A percentile compares a stretch with the other conserved stretches of the same genome.
Evolutionary conservation across 2,329 filamentous ascomycete genomes (phyloP).

Genomic region (Epichloe sp.): DNA sequence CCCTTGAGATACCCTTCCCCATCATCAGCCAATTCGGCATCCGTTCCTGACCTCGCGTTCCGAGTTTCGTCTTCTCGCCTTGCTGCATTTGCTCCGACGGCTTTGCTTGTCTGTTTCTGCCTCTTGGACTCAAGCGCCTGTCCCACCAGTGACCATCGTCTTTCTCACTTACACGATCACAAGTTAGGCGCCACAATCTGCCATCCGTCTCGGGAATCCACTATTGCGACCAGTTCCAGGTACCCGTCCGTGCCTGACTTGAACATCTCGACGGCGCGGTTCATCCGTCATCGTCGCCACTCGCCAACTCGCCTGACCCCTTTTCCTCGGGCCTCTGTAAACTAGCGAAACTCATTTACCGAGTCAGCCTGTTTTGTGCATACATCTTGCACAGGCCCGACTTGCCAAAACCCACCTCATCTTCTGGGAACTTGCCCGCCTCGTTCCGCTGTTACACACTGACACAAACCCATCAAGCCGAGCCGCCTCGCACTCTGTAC

Average conservation of each 20-base stretch:
- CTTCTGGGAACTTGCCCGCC: conserved; percentile 1
- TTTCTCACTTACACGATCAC: conserved; percentile 3
- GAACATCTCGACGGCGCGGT: conserved; percentile 4
- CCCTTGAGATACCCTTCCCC: conserved; percentile 4
- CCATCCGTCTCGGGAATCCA: conserved; percentile 6
- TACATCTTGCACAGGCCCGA: background rate
- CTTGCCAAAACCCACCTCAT: background rate
- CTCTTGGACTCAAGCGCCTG: background rate
- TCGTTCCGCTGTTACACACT: conserved; percentile 5
- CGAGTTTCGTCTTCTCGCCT: background rate
- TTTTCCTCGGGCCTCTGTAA: background rate
- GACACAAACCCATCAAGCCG: conserved; percentile 9
- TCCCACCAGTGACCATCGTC: background rate
- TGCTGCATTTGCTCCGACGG: background rate
- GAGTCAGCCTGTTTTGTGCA: background rate
- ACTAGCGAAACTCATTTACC: background rate
- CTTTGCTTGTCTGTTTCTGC: background rate
- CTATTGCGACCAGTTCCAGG: conserved; percentile 10
- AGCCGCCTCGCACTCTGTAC: conserved; percentile 5
- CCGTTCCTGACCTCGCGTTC: background rate
- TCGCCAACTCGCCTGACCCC: background rate
- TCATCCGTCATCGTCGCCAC: background rate
- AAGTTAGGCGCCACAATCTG: conserved; percentile 7
- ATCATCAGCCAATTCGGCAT: conserved; percentile 5
- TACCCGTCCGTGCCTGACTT: conserved; percentile 9